Evolutionary conservation across 306 rosid species (phyloP), one percentile per base, ranked within the genome.

Genomic region (Geum urbanum): DNA sequence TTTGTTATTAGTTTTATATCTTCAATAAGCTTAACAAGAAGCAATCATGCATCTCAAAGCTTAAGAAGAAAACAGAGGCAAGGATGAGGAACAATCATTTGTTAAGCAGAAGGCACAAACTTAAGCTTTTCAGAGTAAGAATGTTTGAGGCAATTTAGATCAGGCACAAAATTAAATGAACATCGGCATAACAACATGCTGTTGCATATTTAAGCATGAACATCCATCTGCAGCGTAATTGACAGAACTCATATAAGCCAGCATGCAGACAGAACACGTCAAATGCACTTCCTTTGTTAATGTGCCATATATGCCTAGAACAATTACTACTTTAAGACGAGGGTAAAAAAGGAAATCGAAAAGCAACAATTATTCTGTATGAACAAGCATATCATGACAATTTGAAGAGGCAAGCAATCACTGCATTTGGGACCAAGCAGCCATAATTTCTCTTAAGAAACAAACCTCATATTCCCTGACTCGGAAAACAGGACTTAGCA

Each of bases 391-490:
- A 40, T 53, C 52, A 41, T 72, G 13, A 24, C 16, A 72, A 22
- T 61, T 55, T 46, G 6, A 59, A 50, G 9, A 19, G 63, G 19
- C 37, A 60, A 16, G 19, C 59, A 51, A 63, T 14, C 5, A 40
- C 54, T 51, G 43, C 18, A n/a, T 58, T 39, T 49, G 43, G 10
- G 32, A 63, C 19, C 20, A 63, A 22, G 77, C 76, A 77, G 72
- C 35, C 48, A 68, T 14, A 75, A 32, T 40, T 66, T 72, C 63
- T 76, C 43, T 40, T 14, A 57, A 66, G 45, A 61, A 55, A 85
- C 96, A 77, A 66, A 95, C 99, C 97, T 95, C 96, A 13, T 89
- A 95, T 47, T 95, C 99, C 83, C 86, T 82, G 78, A 89, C 99
- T 18, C 88, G 88, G 47, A 84, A 95, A 76, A 79, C 53, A 8